A percentile compares a stretch with the other conserved stretches of the same genome.
Evolutionary conservation across 176 grass and related monocot genomes (phyloP).

Genomic region (Paspalum vaginatum): DNA sequence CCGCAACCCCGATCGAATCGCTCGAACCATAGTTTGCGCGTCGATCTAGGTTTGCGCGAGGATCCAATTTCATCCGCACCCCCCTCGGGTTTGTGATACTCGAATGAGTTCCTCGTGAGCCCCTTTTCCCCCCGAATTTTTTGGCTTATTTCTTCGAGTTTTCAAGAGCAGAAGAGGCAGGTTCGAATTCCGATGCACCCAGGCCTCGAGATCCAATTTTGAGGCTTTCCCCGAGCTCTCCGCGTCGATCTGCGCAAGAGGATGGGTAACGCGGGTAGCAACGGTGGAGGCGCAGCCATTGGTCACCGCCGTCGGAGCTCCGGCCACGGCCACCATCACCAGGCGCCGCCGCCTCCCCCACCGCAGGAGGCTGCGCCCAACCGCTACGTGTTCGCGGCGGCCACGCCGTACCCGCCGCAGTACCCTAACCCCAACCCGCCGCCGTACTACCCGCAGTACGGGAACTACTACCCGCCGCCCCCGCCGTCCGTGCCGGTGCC

Average conservation of each 20-base stretch:
- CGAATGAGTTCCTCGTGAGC: neutral
- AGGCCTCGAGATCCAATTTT: slow-evolving; percentile 41
- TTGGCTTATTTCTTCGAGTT: neutral
- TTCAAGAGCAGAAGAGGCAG: neutral
- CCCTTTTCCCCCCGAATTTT: neutral
- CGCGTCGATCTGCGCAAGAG: slow-evolving; percentile 33
- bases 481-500: slow-evolving; percentile 66
- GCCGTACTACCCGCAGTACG: slow-evolving; percentile 80
- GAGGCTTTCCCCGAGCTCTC: slow-evolving; percentile 1
- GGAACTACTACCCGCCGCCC: slow-evolving; percentile 65
- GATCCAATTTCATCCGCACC: neutral
- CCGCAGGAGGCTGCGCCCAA: slow-evolving; percentile 56
- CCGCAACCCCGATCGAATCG: slow-evolving; percentile 49
- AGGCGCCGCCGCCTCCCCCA: slow-evolving; percentile 41
- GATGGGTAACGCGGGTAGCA: slow-evolving; percentile 64
- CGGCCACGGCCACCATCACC: slow-evolving; percentile 61
- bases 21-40: slow-evolving; percentile 1
- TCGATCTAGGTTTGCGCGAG: slow-evolving; percentile 39
- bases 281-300: slow-evolving; percentile 58
- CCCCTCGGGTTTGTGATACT: slow-evolving; percentile 9
- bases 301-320: slow-evolving; percentile 71
- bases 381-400: slow-evolving; percentile 92
- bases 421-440: slow-evolving; percentile 81
- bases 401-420: slow-evolving; percentile 83
- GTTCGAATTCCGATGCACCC: slow-evolving; percentile 35